Conservation (phyloP, 75 land plant species). For the Pinus taeda region DNA sequence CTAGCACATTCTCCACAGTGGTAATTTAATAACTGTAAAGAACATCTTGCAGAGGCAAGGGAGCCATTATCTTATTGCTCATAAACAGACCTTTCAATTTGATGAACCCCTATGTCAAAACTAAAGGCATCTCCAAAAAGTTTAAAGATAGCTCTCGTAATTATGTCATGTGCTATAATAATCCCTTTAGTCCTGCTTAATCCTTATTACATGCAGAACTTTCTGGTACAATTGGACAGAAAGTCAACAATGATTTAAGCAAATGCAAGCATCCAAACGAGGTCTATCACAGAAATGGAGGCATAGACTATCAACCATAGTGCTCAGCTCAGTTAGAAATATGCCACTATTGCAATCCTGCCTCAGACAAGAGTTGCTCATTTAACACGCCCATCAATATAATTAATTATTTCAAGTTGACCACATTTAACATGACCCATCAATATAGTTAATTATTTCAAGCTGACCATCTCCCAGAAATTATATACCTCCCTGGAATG, state of each 20-base stretch:
- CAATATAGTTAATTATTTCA: neutral
- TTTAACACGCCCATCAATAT: too few species aligned
- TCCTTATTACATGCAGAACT: neutral
- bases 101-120: neutral
- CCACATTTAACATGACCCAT: neutral
- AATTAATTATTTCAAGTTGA: too few species aligned
- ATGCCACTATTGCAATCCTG: neutral
- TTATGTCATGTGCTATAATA: neutral
- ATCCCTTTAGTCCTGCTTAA: neutral
- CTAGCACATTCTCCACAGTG: too few species aligned
- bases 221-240: neutral
- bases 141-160: neutral
- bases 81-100: neutral
- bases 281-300: too few species aligned
- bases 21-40: too few species aligned
- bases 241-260: neutral
- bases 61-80: too few species aligned
- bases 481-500: constrained; percentile 64
- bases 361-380: neutral
- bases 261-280: neutral
- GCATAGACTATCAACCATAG: neutral
- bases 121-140: neutral
- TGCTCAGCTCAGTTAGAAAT: neutral
- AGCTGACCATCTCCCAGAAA: neutral
- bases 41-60: neutral